These are phyloP conservation scores for Camellia granthamiana DNA, from an alignment of 148 eudicot genomes.

Conservation along the genomic window DNA sequence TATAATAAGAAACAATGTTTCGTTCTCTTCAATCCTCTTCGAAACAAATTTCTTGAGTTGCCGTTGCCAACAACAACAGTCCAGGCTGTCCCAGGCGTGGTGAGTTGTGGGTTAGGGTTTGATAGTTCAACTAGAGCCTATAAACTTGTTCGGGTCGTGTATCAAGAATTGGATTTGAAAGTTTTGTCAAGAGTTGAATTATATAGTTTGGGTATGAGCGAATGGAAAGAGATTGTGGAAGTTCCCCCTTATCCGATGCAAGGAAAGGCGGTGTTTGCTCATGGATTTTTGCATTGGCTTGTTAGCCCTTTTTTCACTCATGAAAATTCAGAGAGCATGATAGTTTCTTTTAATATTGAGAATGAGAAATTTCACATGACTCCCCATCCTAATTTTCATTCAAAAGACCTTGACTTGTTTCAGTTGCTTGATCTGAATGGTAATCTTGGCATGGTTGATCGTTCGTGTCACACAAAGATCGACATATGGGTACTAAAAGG, in stretches of 20 bases:
- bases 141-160: conserved; percentile 14
- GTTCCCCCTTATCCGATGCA: background rate
- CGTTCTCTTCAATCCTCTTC: background rate
- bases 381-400: conserved; percentile 4
- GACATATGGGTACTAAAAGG: background rate
- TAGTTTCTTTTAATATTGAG: conserved; percentile 11
- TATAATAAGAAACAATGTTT: background rate
- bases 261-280: conserved; percentile 11
- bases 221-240: conserved; percentile 6
- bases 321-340: background rate
- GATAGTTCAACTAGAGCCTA: background rate
- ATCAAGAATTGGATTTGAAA: background rate
- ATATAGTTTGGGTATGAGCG: conserved; percentile 6
- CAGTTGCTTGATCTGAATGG: conserved; percentile 14
- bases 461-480: background rate
- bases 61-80: background rate
- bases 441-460: conserved; percentile 11
- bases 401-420: background rate
- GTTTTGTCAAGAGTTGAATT: background rate
- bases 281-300: conserved; percentile 20
- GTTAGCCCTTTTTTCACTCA: background rate
- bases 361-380: conserved; percentile 14
- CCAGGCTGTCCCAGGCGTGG: background rate
- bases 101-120: conserved; percentile 13
- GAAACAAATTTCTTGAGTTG: background rate